These are phyloP conservation scores for Corchorus olitorius DNA, from an alignment of 345 rosid species.

Conservation along the genomic window DNA sequence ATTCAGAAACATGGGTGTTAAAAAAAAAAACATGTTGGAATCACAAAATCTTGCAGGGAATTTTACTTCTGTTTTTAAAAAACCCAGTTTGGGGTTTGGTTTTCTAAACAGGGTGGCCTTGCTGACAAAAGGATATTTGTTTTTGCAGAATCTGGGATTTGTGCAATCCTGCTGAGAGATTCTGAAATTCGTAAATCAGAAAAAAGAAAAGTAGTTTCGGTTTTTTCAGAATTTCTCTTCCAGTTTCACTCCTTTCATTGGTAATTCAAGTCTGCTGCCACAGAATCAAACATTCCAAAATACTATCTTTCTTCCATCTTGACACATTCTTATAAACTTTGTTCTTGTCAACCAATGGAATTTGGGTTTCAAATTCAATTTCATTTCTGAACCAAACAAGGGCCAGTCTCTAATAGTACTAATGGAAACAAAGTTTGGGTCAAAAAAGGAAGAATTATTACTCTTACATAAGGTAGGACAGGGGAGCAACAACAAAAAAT, in stretches of 20 bases:
- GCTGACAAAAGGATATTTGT: background rate
- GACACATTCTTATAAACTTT: background rate
- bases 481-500: too few species aligned
- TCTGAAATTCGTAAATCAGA: background rate
- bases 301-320: background rate
- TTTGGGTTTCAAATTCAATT: too few species aligned
- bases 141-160: background rate
- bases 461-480: background rate
- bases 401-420: background rate
- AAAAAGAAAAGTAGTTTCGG: background rate
- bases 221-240: too few species aligned
- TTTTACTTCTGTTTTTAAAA: background rate
- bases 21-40: background rate
- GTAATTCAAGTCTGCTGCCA: background rate
- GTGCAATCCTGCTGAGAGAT: background rate
- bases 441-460: background rate
- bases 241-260: background rate
- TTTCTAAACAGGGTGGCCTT: background rate
- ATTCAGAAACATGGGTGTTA: background rate
- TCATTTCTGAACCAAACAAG: too few species aligned
- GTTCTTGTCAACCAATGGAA: too few species aligned
- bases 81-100: background rate
- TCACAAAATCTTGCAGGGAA: constrained; percentile 13
- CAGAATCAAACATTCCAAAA: constrained; percentile 3
- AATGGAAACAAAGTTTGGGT: background rate